Evolutionary conservation across 2,329 filamentous ascomycete species (phyloP), one percentile per base, ranked within the genome.

Genomic region (Peltaster fructicola): DNA sequence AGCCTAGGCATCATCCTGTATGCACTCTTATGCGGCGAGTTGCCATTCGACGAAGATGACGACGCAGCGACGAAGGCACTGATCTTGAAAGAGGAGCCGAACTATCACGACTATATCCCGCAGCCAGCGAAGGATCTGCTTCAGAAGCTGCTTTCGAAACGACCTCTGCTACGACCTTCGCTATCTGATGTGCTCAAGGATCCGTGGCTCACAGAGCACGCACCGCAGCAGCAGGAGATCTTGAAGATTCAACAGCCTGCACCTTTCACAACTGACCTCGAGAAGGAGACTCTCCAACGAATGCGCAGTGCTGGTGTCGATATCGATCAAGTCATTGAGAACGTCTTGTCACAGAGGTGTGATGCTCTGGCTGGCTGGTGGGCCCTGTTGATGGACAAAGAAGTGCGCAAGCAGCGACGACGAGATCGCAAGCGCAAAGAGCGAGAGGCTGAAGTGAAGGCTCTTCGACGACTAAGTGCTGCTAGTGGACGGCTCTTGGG

Each of bases 31-130:
- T 80, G 74, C 33, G 80, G 80, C 27, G 80, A 88, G 51, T 61
- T 98, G 19, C 88, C 88, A 0, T 98, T 91, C 41, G 88, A 98
- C 51, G 88, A 95, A 36, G 88, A 98, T 46, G 88, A 98, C 47
- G 88, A 98, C 46, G 75, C 69, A 35, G 63, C 74, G 15, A 98
- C 88, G 15, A 81, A 92, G 42, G 67, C 62, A 7, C 78, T 69
- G 48, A 98, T 98, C 30, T 56, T 98, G 28, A 70, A 69, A 4
- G 73, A 85, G 27, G 88, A 95, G 30, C 81, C 85, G 0, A 73
- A 69, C 28, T 95, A 77, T 46, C 84, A 81, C 4, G 75, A 82
- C 3, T 69, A 76, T 40, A 62, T 98, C 14, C 70, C 82, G 0
- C 59, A 68, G 15, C 78, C 84, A 38, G 82, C 84, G 3, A 69